Base-by-base conservation (phyloP, 208 protist genomes). In the Herpetomonas tarakana region DNA sequence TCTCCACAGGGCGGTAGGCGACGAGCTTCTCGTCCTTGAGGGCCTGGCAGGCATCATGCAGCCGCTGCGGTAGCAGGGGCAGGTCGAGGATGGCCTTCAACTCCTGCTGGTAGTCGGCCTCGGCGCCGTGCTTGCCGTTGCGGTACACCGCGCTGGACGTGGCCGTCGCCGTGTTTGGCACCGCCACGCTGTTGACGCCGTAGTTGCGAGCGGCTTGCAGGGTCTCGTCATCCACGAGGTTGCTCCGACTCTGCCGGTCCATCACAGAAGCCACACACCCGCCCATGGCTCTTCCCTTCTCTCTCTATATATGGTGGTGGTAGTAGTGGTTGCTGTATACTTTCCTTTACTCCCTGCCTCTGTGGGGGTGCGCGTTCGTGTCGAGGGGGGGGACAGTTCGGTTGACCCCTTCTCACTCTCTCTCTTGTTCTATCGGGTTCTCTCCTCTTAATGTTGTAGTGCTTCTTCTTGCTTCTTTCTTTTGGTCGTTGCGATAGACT, bases 211-310 rank as follows among this genome's bases (percentile, higher is more conserved):
- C 38, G 11, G 26, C 26, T 55, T 55, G 12, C 51, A 55, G 14
- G 18, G 29, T n/a, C 21, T 28, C 57, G 60, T 53, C 66, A 12
- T 60, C 52, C 16, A 68, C 52, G 35, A 68, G 54, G 6, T 53
- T 69, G 21, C 49, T 52, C 7, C 38, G 58, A 41, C 79, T 76
- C 44, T 68, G 62, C 21, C 24, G 11, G 31, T 70, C 71, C 71
- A 88, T 75, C 31, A 84, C 12, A 26, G 78, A 71, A 31, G 68
- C 35, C 9, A 85, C 56, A 52, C 75, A 77, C 14, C 38, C 62
- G 19, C 81, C 81, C 81, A 91, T 86, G 22, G 12, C n/a, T 26
- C 45, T 18, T 51, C 7, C 16, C 35, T 44, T 44, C 35, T 16
- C 16, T 16, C 16, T 44, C 35, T 44, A 44, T 16, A 44, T 16